Evolutionary conservation across 2,329 filamentous ascomycete genomes (phyloP).

Genomic region (Fusarium setosum): DNA sequence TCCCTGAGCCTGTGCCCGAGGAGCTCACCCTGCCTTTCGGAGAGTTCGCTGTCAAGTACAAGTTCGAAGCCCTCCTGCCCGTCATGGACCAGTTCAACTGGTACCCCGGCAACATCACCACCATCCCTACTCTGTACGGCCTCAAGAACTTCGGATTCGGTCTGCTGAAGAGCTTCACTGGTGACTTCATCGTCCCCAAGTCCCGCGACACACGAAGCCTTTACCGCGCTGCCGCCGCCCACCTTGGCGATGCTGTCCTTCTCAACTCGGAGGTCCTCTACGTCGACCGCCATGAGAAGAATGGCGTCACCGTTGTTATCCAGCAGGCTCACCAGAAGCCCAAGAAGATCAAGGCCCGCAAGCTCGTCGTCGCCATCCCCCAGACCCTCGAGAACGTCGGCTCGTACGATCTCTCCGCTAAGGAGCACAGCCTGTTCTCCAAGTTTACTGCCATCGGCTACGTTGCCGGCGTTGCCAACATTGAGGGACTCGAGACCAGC

Average conservation of each 20-base stretch:
- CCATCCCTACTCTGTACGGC: constrained; percentile 29
- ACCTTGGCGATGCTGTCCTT: constrained; percentile 1
- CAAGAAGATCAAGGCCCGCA: constrained; percentile 18
- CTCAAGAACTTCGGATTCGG: constrained; percentile 33
- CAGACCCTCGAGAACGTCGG: constrained; percentile 23
- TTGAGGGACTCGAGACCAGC: constrained; percentile 9
- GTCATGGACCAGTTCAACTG: constrained; percentile 27
- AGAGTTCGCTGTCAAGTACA: constrained; percentile 24
- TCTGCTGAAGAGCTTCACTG: constrained; percentile 12
- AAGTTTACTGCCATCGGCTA: constrained; percentile 27
- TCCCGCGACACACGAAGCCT: constrained; percentile 24
- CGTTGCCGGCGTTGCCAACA: constrained; percentile 19
- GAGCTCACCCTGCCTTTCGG: constrained; percentile 33
- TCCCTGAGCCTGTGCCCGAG: constrained; percentile 26
- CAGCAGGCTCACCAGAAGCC: constrained; percentile 1
- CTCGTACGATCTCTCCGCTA: not conserved
- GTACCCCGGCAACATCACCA: constrained; percentile 32
- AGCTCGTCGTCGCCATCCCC: constrained; percentile 32
- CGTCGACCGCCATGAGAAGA: not conserved
- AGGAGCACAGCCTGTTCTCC: constrained; percentile 20
- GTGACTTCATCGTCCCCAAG: constrained; percentile 12
- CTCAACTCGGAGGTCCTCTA: constrained; percentile 21
- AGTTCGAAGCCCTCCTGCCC: constrained; percentile 24
- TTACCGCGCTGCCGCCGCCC: constrained; percentile 16
- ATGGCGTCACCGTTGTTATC: constrained; percentile 4